Evolutionary conservation across 2,329 filamentous ascomycete genomes (phyloP).

Genomic region (Eutypella sp.): DNA sequence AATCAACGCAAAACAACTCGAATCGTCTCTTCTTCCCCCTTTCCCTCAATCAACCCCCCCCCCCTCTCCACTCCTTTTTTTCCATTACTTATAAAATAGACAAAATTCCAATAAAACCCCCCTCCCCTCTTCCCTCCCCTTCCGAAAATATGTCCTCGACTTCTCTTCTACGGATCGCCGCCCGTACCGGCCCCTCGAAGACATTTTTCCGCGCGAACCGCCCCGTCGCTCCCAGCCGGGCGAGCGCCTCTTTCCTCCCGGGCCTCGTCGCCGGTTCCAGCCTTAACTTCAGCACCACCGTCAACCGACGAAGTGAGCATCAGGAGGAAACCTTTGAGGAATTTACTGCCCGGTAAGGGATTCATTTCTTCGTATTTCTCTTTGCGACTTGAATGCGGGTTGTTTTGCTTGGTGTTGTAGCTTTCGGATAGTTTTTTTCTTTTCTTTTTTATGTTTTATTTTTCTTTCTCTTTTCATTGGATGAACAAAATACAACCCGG

Average conservation of each 20-base stretch:
- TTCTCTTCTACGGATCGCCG: conserved; percentile 65
- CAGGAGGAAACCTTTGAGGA: conserved; percentile 98
- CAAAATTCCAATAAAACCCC: conserved; percentile 1
- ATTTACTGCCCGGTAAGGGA: conserved; percentile 86
- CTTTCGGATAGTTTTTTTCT: too few relatives aligned
- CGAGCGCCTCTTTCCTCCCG: conserved; percentile 43
- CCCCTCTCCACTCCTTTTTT: conserved; percentile 5
- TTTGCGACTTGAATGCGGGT: background rate
- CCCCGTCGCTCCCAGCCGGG: conserved; percentile 51
- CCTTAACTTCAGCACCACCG: conserved; percentile 59
- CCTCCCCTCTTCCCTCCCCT: too few relatives aligned
- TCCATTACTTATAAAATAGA: background rate
- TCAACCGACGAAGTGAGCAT: conserved; percentile 56
- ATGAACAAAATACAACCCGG: too few relatives aligned
- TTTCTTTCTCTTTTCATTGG: too few relatives aligned
- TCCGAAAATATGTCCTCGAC: conserved; percentile 56
- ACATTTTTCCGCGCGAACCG: conserved; percentile 61
- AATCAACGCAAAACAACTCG: background rate
- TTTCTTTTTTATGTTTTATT: too few relatives aligned
- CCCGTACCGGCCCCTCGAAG: conserved; percentile 57
- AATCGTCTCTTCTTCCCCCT: background rate
- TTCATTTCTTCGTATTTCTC: background rate
- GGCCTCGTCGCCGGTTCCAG: conserved; percentile 44
- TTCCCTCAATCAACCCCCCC: conserved; percentile 6
- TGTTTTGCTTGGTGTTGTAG: background rate